phyloP scores from a whole-genome alignment of 306 rosid genomes.

The Medicago lupulina region DNA sequence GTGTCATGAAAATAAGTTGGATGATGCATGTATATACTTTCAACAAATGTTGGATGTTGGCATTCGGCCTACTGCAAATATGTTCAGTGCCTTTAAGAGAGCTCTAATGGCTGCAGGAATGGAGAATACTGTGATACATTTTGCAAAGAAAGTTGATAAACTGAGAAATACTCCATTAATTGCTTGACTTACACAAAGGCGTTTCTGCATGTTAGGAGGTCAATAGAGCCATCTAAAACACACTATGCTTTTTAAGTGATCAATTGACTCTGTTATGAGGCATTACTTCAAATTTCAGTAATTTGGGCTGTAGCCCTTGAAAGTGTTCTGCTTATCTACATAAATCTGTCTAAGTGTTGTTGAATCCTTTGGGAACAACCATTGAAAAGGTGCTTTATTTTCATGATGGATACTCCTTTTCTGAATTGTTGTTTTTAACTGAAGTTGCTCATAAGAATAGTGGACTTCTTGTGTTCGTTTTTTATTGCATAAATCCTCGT shows the following conservation, averaged over 20 bases:
- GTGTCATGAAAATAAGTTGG: constrained; percentile 68
- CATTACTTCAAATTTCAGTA: too few species aligned
- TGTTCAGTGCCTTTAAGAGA: constrained; percentile 69
- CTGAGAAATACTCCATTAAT: constrained; percentile 64
- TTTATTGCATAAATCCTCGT: too few species aligned
- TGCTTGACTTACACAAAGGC: constrained; percentile 35
- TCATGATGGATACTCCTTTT: too few species aligned
- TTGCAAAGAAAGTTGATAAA: constrained; percentile 59
- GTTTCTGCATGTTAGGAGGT: not conserved
- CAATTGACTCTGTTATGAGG: not conserved
- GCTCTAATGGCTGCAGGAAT: constrained; percentile 64
- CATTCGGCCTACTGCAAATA: constrained; percentile 69
- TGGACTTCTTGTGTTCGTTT: too few species aligned
- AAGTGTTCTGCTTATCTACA: too few species aligned
- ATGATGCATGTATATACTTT: constrained; percentile 79
- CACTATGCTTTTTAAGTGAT: not conserved
- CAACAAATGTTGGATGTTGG: constrained; percentile 80
- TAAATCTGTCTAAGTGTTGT: too few species aligned
- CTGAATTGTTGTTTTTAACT: too few species aligned
- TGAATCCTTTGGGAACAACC: too few species aligned
- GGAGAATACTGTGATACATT: constrained; percentile 47
- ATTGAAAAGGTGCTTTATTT: too few species aligned
- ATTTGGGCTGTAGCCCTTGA: too few species aligned
- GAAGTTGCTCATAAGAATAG: too few species aligned
- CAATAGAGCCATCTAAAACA: not conserved